A percentile compares a stretch with the other conserved stretches of the same genome.
These are phyloP conservation scores for Coemansia sp. DNA, from an alignment of 192 early-diverging fungal genomes.

Conservation along the genomic window DNA sequence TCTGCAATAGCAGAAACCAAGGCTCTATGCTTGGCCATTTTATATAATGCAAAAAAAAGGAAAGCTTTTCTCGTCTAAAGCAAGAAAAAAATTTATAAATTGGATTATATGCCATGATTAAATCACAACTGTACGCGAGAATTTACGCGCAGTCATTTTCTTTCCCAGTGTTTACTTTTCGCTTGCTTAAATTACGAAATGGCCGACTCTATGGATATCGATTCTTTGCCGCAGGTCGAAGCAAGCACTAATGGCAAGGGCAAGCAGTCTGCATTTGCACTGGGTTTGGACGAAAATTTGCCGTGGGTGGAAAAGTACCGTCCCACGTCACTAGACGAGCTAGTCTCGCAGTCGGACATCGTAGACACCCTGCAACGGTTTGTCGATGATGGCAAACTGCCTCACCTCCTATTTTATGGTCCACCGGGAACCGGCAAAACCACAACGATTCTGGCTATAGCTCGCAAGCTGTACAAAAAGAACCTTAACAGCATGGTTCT, in stretches of 20 bases:
- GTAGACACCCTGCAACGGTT: slow-evolving; percentile 86
- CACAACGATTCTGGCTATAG: slow-evolving; percentile 92
- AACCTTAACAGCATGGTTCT: slow-evolving; percentile 85
- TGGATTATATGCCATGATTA: too few relatives aligned
- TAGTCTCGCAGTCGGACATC: slow-evolving; percentile 92
- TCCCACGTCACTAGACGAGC: slow-evolving; percentile 79
- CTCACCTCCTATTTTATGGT: slow-evolving; percentile 97
- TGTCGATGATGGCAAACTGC: slow-evolving; percentile 87
- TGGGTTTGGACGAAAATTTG: slow-evolving; percentile 20
- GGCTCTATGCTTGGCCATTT: neutral
- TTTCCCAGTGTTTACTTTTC: neutral
- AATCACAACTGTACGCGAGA: neutral
- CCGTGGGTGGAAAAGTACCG: slow-evolving; percentile 97
- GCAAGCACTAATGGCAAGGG: slow-evolving; percentile 26
- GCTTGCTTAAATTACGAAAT: slow-evolving; percentile 14
- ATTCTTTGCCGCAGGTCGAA: slow-evolving; percentile 11
- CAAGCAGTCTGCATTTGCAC: slow-evolving; percentile 30
- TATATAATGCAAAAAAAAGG: neutral
- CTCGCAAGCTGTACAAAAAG: slow-evolving; percentile 83
- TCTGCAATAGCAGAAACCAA: slow-evolving; percentile 7
- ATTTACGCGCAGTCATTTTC: too few relatives aligned
- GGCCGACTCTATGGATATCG: slow-evolving; percentile 51
- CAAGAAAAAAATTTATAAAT: slow-evolving; percentile 5
- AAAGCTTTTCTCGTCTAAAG: neutral
- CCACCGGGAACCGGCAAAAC: slow-evolving; percentile 98